Evolutionary conservation across 208 protist species (phyloP).

Genomic region (Pavlovales sp.): DNA sequence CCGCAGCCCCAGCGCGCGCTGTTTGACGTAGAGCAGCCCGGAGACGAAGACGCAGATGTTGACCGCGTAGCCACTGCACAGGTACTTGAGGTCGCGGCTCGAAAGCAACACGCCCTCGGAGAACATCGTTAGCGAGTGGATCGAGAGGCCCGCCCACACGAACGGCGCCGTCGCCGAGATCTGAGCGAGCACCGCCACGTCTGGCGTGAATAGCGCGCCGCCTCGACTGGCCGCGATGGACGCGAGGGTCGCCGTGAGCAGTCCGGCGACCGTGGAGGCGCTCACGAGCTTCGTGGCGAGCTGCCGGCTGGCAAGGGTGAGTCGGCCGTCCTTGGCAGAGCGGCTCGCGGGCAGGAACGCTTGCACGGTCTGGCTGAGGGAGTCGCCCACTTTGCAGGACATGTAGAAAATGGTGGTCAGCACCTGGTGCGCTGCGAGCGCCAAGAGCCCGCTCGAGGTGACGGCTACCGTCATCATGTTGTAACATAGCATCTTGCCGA

Average conservation of each 20-base stretch:
- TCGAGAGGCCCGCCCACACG: background rate
- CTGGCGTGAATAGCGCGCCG: background rate
- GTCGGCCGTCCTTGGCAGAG: too few relatives aligned
- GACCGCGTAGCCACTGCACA: background rate
- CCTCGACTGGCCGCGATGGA: background rate
- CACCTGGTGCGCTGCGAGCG: slow-evolving; percentile 33
- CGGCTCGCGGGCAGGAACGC: slow-evolving; percentile 1
- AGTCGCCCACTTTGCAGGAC: slow-evolving; percentile 12
- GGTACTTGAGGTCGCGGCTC: background rate
- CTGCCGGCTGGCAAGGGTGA: background rate
- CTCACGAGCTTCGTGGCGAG: background rate
- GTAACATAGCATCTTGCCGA: slow-evolving; percentile 18
- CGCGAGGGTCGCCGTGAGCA: background rate
- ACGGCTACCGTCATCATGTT: slow-evolving; percentile 28
- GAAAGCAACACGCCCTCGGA: slow-evolving; percentile 3
- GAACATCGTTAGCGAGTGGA: background rate
- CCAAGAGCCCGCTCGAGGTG: background rate
- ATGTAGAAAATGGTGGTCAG: background rate
- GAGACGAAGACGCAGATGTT: slow-evolving; percentile 6
- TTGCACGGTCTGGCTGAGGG: background rate
- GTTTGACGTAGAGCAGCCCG: background rate
- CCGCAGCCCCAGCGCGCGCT: background rate
- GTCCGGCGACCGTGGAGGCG: background rate
- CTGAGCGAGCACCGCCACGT: background rate
- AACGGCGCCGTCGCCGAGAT: background rate